Base-by-base conservation (phyloP, 1,139 yeast genomes). In the Zygoascus meyerae region DNA sequence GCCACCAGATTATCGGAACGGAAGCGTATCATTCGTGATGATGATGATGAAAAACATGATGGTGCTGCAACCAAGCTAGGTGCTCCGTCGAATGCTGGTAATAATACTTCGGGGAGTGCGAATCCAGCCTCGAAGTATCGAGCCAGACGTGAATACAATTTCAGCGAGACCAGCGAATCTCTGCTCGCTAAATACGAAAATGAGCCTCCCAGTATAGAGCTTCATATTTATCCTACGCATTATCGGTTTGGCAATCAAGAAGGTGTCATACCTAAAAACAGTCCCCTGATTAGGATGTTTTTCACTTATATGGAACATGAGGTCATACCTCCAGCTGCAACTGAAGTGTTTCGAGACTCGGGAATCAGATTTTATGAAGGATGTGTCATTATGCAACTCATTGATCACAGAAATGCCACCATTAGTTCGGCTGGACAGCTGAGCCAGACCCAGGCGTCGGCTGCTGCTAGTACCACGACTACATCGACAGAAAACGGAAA, bases 161-260 rank as follows among this genome's bases (percentile, higher is more conserved):
- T 67, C 48, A 80, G 85, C 11, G 86, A 84, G 55, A 80, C 90
- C 3, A 69, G 86, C 9, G 84, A 79, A 52, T 86, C 83, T 42
- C 74, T 92, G n/a, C 68, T 92, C 55, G 76, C 78, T 51, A 90
- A 89, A 61, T 89, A 82, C 61, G 81, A 83, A 51, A 79, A 80
- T 51, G 79, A 78, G 53, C 86, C 94, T 5, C 86, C 97, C 9
- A 85, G 95, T 40, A 66, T 92, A 50, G 94, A 83, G 52, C 80
- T 92, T 56, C 97, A 92, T 60, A 87, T 92, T 34, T 90, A 85
- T 65, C 95, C 86, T 56, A 86, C 86, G 44, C 95, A 90, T 65
- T 92, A 81, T 63, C 75, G 94, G 52, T 87, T 84, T 67, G 85
- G 85, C 50, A 81, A 80, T 56, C 78, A 73, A 52, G 95, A 94